Conservation (phyloP, 2,329 filamentous ascomycete species). For the Ilyonectria robusta region DNA sequence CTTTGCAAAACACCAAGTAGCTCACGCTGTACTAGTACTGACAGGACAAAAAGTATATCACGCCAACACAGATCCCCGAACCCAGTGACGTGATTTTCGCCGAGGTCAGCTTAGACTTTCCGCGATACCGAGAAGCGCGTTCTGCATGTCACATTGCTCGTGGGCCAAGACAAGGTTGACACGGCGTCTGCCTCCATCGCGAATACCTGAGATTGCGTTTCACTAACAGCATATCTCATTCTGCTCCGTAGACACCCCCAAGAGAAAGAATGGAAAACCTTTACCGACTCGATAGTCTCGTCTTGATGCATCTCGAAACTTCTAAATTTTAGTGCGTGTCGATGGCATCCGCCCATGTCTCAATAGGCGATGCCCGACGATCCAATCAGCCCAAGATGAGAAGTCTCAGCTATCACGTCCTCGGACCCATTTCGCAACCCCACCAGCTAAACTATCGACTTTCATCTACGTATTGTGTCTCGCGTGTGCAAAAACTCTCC, state of each 20-base stretch:
- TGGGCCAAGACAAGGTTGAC: neutral
- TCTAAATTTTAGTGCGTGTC: neutral
- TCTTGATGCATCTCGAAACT: neutral
- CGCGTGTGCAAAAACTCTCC: conserved; percentile 8
- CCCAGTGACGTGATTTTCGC: neutral
- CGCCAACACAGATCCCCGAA: neutral
- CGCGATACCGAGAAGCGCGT: neutral
- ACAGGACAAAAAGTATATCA: neutral
- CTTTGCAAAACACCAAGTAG: too few species aligned
- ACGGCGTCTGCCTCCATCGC: neutral
- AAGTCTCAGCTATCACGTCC: conserved; percentile 1
- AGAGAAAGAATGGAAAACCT: neutral
- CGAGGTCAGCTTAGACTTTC: neutral
- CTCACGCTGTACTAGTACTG: neutral
- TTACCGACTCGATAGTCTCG: neutral
- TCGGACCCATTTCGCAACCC: neutral
- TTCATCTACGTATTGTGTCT: too few species aligned
- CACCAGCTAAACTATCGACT: conserved; percentile 1
- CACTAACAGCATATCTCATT: neutral
- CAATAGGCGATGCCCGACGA: neutral
- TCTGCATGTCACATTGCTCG: neutral
- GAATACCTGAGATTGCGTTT: conserved; percentile 2
- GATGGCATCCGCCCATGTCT: neutral
- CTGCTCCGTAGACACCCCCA: neutral
- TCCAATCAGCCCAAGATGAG: neutral